Evolutionary conservation across 2,329 filamentous ascomycete species (phyloP), one percentile per base, ranked within the genome.

Genomic region (Penicillium verrucosum): DNA sequence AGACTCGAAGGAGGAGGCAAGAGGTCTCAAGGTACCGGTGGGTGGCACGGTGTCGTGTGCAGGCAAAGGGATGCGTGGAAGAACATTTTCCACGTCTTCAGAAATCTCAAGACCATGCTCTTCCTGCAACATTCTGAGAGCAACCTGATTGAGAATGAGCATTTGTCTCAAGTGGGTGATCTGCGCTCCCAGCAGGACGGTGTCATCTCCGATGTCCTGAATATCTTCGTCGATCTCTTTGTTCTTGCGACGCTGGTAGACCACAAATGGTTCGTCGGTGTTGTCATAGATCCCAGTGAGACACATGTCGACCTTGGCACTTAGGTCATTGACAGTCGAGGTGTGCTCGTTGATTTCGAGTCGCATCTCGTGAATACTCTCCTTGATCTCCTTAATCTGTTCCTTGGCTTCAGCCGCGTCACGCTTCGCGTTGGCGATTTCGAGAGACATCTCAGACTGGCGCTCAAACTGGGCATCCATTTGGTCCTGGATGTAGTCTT

Each of bases 211-310:
- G 21, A 46, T 34, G 18, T 46, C 44, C 7, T 46, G 18, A 1
- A 46, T n/a, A 11, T 64, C 60, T 8, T 10, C 42, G 12, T 61
- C 55, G 3, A 65, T 49, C 21, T 57, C 51, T 1, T 23, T 18
- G 5, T 58, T 59, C 43, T 54, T 61, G 21, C 51, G 47, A 1
- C 32, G 36, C 8, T 62, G 60, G 16, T 52, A 45, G 7, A 44
- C 54, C 16, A 59, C 52, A 34, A 63, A 55, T 11, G 38, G 14
- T 16, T 51, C 38, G 9, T 18, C 27, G 21, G 49, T 34, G 11
- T 44, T 44, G 9, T 51, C 49, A 16, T 21, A 43, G 14, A 36
- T 30, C 10, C 38, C 38, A 6, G 14, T 7, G 16, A 44, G 37
- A n/a, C 49, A 51, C 27, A 25, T 36, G 29, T 60, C 54, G 6